phyloP scores from a whole-genome alignment of 352 stramenopile genomes.

The Thalassiosira livingstoniorum region DNA sequence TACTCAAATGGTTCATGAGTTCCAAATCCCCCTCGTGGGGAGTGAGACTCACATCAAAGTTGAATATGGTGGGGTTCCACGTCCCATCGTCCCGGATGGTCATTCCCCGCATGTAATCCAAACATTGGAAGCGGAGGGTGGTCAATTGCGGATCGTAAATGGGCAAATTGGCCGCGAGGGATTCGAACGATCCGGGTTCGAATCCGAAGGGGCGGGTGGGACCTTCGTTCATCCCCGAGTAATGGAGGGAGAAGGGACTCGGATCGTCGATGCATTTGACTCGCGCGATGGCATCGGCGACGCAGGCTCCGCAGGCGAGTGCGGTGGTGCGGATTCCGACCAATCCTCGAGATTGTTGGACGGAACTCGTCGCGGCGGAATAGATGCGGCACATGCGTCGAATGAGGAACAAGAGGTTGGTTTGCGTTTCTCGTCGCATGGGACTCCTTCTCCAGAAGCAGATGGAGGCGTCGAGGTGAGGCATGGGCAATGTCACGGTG shows the following conservation, averaged over 20 bases:
- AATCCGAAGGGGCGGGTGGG: conserved; percentile 90
- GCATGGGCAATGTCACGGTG: conserved; percentile 89
- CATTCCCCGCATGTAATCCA: conserved; percentile 89
- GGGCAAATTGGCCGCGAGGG: conserved; percentile 85
- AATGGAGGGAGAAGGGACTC: conserved; percentile 88
- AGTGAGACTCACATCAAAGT: conserved; percentile 83
- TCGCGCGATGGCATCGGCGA: conserved; percentile 89
- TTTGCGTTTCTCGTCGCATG: conserved; percentile 91
- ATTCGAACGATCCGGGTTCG: conserved; percentile 88
- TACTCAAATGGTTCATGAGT: conserved; percentile 84
- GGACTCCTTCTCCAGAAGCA: conserved; percentile 89
- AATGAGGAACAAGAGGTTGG: conserved; percentile 90
- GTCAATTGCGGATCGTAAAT: conserved; percentile 87
- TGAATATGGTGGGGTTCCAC: conserved; percentile 85
- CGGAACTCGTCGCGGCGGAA: conserved; percentile 84
- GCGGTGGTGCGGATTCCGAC: conserved; percentile 89
- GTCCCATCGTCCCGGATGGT: conserved; percentile 78
- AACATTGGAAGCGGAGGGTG: conserved; percentile 84
- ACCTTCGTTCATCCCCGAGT: conserved; percentile 88
- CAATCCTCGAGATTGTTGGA: conserved; percentile 89
- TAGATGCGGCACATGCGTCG: conserved; percentile 88
- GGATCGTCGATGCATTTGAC: conserved; percentile 89
- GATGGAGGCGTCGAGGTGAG: conserved; percentile 80
- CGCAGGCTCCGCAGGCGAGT: conserved; percentile 88
- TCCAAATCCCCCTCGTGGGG: conserved; percentile 82